Percentiles rank a stretch among this genome's conserved stretches.
phyloP scores from a whole-genome alignment of 202 grass and related monocot genomes.

The Elaeis oleifera region DNA sequence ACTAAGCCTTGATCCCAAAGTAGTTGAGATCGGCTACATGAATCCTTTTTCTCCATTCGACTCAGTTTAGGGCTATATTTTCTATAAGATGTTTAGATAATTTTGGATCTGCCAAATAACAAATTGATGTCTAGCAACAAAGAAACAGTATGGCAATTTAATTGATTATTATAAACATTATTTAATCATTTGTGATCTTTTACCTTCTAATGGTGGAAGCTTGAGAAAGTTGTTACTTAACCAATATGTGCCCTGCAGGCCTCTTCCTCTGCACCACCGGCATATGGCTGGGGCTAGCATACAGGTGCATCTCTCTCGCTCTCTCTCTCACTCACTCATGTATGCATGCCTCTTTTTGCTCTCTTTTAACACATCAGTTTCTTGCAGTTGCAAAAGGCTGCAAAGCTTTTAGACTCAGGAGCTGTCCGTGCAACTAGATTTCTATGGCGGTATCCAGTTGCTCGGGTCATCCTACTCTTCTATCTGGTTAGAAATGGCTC shows the following conservation, averaged over 20 bases:
- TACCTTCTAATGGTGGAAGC: constrained; percentile 11
- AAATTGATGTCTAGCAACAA: too few species aligned
- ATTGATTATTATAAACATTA: too few species aligned
- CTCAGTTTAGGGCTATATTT: too few species aligned
- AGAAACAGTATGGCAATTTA: too few species aligned
- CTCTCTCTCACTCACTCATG: background rate
- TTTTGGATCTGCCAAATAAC: too few species aligned
- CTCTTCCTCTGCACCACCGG: constrained; percentile 89
- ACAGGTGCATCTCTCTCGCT: constrained; percentile 43
- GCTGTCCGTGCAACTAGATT: constrained; percentile 94
- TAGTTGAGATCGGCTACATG: too few species aligned
- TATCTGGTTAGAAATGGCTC: constrained; percentile 59
- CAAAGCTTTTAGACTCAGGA: constrained; percentile 86
- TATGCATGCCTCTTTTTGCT: constrained; percentile 22
- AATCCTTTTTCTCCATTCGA: too few species aligned
- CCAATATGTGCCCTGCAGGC: constrained; percentile 48
- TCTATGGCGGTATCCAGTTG: constrained; percentile 92
- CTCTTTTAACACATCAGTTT: background rate
- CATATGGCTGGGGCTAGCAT: constrained; percentile 78
- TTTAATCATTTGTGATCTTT: too few species aligned
- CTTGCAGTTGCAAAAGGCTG: constrained; percentile 92
- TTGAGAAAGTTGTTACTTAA: constrained; percentile 23
- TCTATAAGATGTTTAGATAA: too few species aligned
- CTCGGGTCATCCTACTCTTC: constrained; percentile 81
- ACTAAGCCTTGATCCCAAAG: too few species aligned